Evolutionary conservation across 2,329 filamentous ascomycete species (phyloP).

Genomic region (Simplicillium sp.): DNA sequence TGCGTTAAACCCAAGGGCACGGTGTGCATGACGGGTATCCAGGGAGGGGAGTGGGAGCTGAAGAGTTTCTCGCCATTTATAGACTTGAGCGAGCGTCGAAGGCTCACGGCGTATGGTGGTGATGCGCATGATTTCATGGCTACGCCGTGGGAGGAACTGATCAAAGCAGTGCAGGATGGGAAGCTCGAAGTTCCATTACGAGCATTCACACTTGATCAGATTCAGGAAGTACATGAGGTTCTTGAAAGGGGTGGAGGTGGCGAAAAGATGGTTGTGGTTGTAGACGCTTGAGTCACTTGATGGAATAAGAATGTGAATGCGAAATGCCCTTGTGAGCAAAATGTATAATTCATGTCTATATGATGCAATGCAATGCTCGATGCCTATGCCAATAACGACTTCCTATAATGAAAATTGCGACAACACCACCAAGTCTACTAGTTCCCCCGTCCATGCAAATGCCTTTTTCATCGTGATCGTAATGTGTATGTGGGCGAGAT

Average conservation of each 20-base stretch:
- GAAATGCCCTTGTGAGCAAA: not conserved
- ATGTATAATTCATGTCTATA: not conserved
- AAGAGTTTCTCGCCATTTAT: not conserved
- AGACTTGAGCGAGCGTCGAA: not conserved
- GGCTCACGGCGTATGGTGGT: not conserved
- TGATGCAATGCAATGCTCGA: not conserved
- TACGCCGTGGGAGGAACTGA: not conserved
- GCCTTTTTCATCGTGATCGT: too few species aligned
- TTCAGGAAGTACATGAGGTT: not conserved
- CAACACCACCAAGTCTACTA: too few species aligned
- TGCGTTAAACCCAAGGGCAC: slow-evolving; percentile 2
- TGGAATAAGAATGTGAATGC: too few species aligned
- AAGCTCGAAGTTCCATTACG: not conserved
- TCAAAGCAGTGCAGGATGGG: not conserved
- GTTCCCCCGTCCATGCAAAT: too few species aligned
- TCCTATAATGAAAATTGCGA: too few species aligned
- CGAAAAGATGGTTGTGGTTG: not conserved
- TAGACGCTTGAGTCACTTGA: too few species aligned
- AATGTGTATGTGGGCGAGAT: too few species aligned
- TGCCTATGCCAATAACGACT: too few species aligned
- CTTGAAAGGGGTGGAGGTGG: not conserved
- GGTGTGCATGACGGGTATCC: slow-evolving; percentile 3
- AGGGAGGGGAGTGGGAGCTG: slow-evolving; percentile 1
- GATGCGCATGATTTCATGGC: slow-evolving; percentile 1
- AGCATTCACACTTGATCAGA: not conserved